Conservation (phyloP, 495 filamentous ascomycete genomes). For the Penicillium maclennaniae region DNA sequence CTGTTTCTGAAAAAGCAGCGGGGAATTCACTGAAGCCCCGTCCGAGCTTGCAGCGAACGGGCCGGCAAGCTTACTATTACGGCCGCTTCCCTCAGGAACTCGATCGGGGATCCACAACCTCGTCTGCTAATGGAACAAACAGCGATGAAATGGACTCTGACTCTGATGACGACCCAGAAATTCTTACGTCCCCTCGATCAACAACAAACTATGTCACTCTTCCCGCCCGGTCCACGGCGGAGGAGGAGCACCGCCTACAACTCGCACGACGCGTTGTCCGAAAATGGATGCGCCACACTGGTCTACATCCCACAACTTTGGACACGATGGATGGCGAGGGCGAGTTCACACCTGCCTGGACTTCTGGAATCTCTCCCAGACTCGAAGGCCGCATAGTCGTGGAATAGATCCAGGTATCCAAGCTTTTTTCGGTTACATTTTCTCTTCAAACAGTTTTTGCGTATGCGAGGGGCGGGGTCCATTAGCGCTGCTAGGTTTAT, state of each 20-base stretch:
- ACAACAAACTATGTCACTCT: conserved; percentile 40
- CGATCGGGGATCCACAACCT: conserved; percentile 26
- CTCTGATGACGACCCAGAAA: conserved; percentile 43
- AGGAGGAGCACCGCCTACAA: conserved; percentile 38
- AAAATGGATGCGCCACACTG: conserved; percentile 73
- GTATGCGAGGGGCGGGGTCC: neutral
- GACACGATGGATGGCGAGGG: conserved; percentile 45
- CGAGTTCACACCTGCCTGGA: conserved; percentile 67
- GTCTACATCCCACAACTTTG: conserved; percentile 42
- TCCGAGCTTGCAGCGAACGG: conserved; percentile 25
- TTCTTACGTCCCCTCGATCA: conserved; percentile 33
- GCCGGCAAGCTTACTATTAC: conserved; percentile 34
- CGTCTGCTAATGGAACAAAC: conserved; percentile 20
- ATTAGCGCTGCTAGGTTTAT: neutral
- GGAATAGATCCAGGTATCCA: conserved; percentile 12
- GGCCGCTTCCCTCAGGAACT: conserved; percentile 43
- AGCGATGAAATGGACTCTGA: conserved; percentile 43
- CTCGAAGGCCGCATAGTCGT: conserved; percentile 71
- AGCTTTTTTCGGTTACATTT: neutral
- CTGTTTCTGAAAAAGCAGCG: conserved; percentile 28
- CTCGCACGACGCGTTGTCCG: conserved; percentile 58
- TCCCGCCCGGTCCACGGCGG: conserved; percentile 34
- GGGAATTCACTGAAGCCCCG: conserved; percentile 9
- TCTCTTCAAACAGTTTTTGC: neutral
- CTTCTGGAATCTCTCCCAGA: conserved; percentile 67